Base-by-base conservation (phyloP, 768 basidiomycete species). In the Leucocoprinus leucothites region DNA sequence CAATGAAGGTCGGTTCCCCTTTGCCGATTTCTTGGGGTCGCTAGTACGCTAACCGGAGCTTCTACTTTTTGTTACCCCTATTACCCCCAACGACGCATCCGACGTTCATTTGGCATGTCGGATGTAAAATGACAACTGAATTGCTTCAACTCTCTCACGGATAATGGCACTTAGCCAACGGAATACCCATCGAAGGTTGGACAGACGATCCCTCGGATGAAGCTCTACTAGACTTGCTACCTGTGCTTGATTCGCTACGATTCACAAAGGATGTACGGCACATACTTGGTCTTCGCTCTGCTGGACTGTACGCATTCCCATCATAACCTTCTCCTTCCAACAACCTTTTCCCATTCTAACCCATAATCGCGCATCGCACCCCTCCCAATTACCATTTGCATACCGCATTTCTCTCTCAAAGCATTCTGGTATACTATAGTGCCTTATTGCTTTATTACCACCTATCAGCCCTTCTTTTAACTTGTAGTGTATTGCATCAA, bases 161-260 rank as follows among this genome's bases (percentile, higher is more conserved):
- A n/a, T n/a, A n/a, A 22, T 45, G 24, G 9, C 44, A 4, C 51
- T 43, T 67, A 98, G 97, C 92, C 51, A 99, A 99, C 69, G 97
- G 94, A 50, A 94, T 99, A 65, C 97, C 97, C 31, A 93, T 99
- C 71, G 96, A 98, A 78, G 97, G 97, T 47, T 98, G 97, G 97
- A 98, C 94, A 21, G 88, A 94, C 57, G 97, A 99, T 72, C 95
- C 93, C 28, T 85, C 87, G 57, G 97, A 99, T 73, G 93, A 98
- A 72, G 97, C 96, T 19, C 76, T 99, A 53, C 86, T 99, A 53
- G 95, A 98, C 74, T 81, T 98, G 48, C 75, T 99, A 22, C 97
- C 97, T 18, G 87, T 99, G 51, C 83, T 99, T 51, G 97, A 99
- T 70, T 96, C 94, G 45, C 74, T 99, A 58, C 83, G 97, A 35